Evolutionary conservation across 805 yeast species (phyloP), one percentile per base, ranked within the genome.

Genomic region (Yarrowia phangngaensis): DNA sequence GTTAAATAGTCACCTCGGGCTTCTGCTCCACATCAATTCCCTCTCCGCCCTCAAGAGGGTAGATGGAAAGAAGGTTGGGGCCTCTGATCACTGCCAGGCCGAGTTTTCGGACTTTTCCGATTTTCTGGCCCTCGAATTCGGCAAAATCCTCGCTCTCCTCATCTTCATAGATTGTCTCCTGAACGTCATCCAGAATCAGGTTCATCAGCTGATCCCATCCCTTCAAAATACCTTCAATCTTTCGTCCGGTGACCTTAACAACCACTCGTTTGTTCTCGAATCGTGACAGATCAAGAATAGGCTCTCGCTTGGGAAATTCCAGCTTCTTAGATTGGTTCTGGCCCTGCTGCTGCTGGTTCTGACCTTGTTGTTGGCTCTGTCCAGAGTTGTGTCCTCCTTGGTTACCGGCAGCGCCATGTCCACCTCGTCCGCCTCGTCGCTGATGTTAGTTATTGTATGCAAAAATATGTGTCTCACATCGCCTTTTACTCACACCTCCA

Each of bases 151-250:
- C 71, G 35, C 29, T 41, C 35, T 41, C 48, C 35, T 41, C 48
- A 22, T 29, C 34, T 19, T 31, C 38, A 26, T 31, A 45, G 30
- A 82, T 58, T 7, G 71, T 73, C 64, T 92, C 97, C 17, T 64
- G 59, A 3, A 80, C 81, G 43, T 78, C 77, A 30, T 78, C 82
- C 36, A 79, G 66, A 11, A 79, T 82, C 31, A 79, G 70, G 61
- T 92, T 92, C 95, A 90, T 87, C 60, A 87, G 83, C 64, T 89
- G 96, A 65, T 92, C 99, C 65, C 84, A 88, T 24, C 97, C 97
- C 57, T 84, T 86, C 57, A 90, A 74, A 1, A 70, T 68, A 26
- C 98, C 98, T 13, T 72, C 71, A n/a, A 84, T 79, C 57, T 80
- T 80, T 60, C 97, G 78, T 9, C 95, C 95, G 56, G 80, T 75